Conservation (phyloP, 495 filamentous ascomycete genomes). For the Hapsidospora chrysogenum region DNA sequence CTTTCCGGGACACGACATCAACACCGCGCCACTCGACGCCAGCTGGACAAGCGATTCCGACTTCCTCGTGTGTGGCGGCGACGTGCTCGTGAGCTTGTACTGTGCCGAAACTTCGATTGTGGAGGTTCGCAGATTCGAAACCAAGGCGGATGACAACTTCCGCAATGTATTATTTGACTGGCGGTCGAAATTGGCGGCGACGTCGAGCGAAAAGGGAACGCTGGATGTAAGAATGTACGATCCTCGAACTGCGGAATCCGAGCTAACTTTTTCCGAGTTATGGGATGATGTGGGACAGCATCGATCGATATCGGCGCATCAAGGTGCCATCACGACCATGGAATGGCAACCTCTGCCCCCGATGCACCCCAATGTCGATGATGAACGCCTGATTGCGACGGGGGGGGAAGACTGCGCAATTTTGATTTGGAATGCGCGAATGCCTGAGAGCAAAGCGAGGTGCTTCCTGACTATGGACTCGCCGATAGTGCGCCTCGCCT, state of each 20-base stretch:
- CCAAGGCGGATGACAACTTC: constrained; percentile 22
- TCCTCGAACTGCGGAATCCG: constrained; percentile 1
- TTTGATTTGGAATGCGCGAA: constrained; percentile 49
- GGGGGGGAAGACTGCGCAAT: constrained; percentile 46
- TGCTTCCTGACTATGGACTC: constrained; percentile 38
- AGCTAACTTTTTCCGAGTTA: constrained; percentile 18
- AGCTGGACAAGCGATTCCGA: constrained; percentile 40
- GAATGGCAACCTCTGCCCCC: constrained; percentile 33
- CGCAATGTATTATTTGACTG: constrained; percentile 31
- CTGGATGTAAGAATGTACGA: constrained; percentile 28
- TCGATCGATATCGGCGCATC: constrained; percentile 30
- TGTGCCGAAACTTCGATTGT: constrained; percentile 21
- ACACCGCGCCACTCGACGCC: constrained; percentile 33
- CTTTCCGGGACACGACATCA: constrained; percentile 26
- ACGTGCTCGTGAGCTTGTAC: constrained; percentile 24
- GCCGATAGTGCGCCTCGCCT: constrained; percentile 44
- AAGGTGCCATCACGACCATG: constrained; percentile 28
- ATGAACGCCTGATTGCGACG: constrained; percentile 33
- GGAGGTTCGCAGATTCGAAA: constrained; percentile 20
- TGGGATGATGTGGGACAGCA: constrained; percentile 29
- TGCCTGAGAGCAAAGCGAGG: constrained; percentile 34
- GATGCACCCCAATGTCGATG: constrained; percentile 9
- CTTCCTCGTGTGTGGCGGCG: constrained; percentile 42
- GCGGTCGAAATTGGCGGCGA: constrained; percentile 26
- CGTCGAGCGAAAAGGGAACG: constrained; percentile 29